Percentiles rank a stretch among this genome's conserved stretches.
phyloP scores from a whole-genome alignment of 106 monocot species.

The Dioscorea alata region DNA sequence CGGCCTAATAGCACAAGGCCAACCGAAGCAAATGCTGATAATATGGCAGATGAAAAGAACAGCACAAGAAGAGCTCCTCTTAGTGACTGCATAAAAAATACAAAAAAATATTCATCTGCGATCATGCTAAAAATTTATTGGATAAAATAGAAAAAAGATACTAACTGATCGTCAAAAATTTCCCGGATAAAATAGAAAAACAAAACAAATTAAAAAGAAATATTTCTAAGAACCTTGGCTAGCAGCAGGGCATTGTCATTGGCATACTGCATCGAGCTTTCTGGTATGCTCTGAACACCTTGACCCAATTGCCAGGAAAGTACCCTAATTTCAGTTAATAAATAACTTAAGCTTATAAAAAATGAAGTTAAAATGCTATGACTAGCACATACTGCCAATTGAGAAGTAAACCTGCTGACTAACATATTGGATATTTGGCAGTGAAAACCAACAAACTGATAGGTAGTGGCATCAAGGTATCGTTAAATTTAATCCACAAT shows the following conservation, averaged over 20 bases:
- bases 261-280: constrained; percentile 70
- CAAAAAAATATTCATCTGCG: background rate
- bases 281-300: constrained; percentile 75
- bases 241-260: constrained; percentile 72
- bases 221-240: constrained; percentile 43
- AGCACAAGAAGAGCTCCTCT: constrained; percentile 58
- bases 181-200: background rate
- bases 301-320: constrained; percentile 75
- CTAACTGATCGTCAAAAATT: too few relatives aligned
- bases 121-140: background rate
- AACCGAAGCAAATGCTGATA: constrained; percentile 41
- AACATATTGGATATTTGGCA: background rate
- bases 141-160: background rate
- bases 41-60: constrained; percentile 40
- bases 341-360: background rate
- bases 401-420: background rate
- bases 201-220: background rate
- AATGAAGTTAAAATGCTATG: background rate
- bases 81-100: constrained; percentile 56
- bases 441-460: background rate
- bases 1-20: constrained; percentile 61
- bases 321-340: constrained; percentile 28
- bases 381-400: background rate
- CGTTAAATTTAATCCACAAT: too few relatives aligned
- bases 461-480: too few relatives aligned